Conservation (phyloP, 306 rosid genomes). For the Dalbergia cochinchinensis region DNA sequence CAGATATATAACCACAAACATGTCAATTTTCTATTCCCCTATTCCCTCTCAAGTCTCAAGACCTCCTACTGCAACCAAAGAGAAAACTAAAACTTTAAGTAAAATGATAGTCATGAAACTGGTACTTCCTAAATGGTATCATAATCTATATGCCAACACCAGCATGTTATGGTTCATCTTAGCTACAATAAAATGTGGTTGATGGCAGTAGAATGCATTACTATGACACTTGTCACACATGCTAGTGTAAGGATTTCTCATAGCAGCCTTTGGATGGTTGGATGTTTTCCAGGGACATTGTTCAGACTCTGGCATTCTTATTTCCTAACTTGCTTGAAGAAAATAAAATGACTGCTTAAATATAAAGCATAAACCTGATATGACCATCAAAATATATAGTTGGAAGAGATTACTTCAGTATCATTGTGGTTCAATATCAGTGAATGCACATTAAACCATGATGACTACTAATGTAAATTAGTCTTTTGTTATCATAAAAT, state of each 20-base stretch:
- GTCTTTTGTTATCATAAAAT: too few relatives aligned
- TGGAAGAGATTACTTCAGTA: background rate
- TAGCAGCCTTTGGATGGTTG: background rate
- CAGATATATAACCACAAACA: too few relatives aligned
- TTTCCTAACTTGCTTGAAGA: too few relatives aligned
- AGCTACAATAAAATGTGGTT: background rate
- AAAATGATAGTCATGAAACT: background rate
- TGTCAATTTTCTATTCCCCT: background rate
- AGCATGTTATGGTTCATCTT: background rate
- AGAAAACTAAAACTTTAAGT: background rate
- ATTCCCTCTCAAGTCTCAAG: background rate
- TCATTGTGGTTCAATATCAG: background rate
- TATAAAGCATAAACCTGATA: background rate
- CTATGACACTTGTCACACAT: background rate
- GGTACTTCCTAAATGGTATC: conserved; percentile 3
- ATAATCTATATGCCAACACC: background rate
- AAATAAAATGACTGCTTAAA: background rate
- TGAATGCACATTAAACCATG: too few relatives aligned
- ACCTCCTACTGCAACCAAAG: too few relatives aligned
- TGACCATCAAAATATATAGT: background rate
- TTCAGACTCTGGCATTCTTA: background rate
- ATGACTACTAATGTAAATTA: background rate
- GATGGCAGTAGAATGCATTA: background rate
- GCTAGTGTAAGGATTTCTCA: background rate
- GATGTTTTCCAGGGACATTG: background rate